phyloP scores from a whole-genome alignment of 2,329 filamentous ascomycete species.

The Colletotrichum sp. region DNA sequence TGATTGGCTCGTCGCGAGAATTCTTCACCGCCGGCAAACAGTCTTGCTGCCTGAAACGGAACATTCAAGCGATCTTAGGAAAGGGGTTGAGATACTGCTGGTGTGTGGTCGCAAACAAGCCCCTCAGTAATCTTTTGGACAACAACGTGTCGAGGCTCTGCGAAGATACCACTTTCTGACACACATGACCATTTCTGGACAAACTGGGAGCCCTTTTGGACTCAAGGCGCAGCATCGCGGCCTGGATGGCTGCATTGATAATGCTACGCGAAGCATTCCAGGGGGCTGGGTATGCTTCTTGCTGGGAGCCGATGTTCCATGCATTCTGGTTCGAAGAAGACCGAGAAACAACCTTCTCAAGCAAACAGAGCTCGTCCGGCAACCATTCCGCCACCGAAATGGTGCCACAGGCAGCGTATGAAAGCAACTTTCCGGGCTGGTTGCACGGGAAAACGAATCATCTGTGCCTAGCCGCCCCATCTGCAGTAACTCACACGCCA shows the following conservation, averaged over 20 bases:
- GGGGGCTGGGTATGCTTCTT: constrained; percentile 16
- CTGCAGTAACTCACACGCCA: not conserved
- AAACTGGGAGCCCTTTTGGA: not conserved
- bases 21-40: not conserved
- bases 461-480: not conserved
- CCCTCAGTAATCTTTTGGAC: not conserved
- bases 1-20: not conserved
- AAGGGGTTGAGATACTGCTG: not conserved
- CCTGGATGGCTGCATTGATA: constrained; percentile 14
- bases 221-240: not conserved
- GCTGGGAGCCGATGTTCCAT: not conserved
- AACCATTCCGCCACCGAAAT: not conserved
- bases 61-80: not conserved
- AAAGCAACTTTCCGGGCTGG: not conserved
- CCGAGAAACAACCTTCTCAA: not conserved
- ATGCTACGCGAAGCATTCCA: constrained; percentile 4
- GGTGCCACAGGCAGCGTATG: not conserved
- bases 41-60: not conserved
- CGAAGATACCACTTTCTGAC: not conserved
- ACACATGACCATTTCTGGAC: not conserved
- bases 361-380: not conserved
- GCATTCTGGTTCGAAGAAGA: not conserved
- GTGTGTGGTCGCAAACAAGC: not conserved
- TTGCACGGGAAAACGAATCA: not conserved
- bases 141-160: not conserved